These are phyloP conservation scores for Streptanthus diversifolius DNA, from an alignment of 345 rosid genomes.

Conservation along the genomic window DNA sequence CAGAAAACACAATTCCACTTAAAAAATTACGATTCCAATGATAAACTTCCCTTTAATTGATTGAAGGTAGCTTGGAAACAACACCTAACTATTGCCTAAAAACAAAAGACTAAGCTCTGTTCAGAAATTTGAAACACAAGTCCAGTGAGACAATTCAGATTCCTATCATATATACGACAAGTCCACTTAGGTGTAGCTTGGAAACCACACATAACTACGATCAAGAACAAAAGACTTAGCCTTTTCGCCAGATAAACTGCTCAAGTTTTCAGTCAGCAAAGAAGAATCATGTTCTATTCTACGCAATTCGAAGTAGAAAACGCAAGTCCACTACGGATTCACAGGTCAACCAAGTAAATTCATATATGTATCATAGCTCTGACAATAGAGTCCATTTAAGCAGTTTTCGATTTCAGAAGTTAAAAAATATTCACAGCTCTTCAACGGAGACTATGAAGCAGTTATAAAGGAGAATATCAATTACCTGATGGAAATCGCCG, in stretches of 20 bases:
- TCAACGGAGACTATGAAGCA: background rate
- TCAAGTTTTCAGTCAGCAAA: background rate
- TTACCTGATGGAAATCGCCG: slow-evolving; percentile 95
- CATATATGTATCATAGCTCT: background rate
- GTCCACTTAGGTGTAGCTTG: background rate
- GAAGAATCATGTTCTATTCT: background rate
- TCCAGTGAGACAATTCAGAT: no score
- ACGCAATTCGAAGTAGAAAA: background rate
- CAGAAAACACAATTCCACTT: no score
- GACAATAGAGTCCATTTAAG: no score
- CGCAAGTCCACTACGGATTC: background rate
- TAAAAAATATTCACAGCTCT: background rate
- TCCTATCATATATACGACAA: no score
- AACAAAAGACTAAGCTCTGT: background rate
- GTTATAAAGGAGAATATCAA: background rate
- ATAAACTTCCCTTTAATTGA: no score
- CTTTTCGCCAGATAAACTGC: background rate
- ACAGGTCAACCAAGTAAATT: background rate
- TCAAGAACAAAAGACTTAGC: background rate
- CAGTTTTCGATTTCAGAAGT: no score
- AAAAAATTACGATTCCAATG: no score
- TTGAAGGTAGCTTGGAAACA: no score
- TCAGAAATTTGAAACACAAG: no score
- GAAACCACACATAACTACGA: background rate
- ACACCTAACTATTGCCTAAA: background rate